Conservation (phyloP, 2,329 filamentous ascomycete genomes). For the Aspergillus transmontanensis region DNA sequence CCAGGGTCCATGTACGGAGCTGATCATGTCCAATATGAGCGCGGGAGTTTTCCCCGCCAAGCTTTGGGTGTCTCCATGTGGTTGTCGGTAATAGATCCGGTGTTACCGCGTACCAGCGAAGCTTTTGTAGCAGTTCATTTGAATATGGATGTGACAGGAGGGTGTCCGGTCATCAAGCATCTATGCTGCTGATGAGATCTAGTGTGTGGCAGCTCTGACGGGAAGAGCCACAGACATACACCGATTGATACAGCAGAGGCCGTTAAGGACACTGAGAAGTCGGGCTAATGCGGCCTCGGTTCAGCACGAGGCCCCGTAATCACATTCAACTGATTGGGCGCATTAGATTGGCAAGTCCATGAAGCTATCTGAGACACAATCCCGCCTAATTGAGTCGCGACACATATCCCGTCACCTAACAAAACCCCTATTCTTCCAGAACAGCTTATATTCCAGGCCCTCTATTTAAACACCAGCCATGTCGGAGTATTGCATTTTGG, state of each 20-base stretch:
- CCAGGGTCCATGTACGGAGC: too few relatives aligned
- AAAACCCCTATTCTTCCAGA: not conserved
- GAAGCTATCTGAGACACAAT: not conserved
- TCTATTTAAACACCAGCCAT: not conserved
- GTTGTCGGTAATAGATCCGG: not conserved
- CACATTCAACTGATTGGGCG: too few relatives aligned
- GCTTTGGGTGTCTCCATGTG: not conserved
- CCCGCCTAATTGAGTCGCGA: not conserved
- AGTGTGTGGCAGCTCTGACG: too few relatives aligned
- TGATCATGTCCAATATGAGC: not conserved
- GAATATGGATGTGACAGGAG: not conserved
- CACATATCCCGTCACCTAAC: not conserved
- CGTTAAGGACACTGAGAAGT: not conserved
- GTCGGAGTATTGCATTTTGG: not conserved
- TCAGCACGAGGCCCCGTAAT: too few relatives aligned
- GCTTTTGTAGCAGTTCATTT: not conserved
- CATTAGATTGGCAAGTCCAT: too few relatives aligned
- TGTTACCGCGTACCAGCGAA: not conserved
- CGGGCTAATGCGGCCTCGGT: too few relatives aligned
- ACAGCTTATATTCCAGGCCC: not conserved
- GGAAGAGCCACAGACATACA: too few relatives aligned
- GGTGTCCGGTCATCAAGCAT: not conserved
- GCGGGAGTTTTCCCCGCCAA: not conserved
- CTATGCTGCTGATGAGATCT: too few relatives aligned
- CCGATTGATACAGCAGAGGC: not conserved